Conservation (phyloP, 2,329 filamentous ascomycete species). For the Aspergillaceae sp. region DNA sequence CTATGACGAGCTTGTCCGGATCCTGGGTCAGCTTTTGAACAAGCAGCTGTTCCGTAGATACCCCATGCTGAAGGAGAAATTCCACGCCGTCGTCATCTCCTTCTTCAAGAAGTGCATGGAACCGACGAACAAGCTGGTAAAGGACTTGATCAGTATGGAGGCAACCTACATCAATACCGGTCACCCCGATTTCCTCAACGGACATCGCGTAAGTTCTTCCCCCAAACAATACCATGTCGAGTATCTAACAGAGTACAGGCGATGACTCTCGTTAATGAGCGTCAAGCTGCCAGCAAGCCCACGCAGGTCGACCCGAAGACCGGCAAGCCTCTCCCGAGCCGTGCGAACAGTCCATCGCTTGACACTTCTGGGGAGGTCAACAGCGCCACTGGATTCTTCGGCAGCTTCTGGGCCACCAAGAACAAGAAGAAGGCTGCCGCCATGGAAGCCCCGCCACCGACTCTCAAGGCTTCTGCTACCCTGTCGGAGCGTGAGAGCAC, state of each 20-base stretch:
- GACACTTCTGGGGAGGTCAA: slow-evolving; percentile 46
- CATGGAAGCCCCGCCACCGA: slow-evolving; percentile 91
- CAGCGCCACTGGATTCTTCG: slow-evolving; percentile 79
- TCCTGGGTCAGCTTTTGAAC: slow-evolving; percentile 77
- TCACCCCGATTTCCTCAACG: slow-evolving; percentile 95
- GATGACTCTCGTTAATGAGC: slow-evolving; percentile 96
- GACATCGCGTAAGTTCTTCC: slow-evolving; percentile 60
- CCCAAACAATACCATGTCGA: neutral
- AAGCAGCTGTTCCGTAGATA: slow-evolving; percentile 91
- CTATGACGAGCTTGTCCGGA: slow-evolving; percentile 94
- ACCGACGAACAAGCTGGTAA: slow-evolving; percentile 93
- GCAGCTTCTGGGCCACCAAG: slow-evolving; percentile 96
- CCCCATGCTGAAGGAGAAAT: slow-evolving; percentile 91
- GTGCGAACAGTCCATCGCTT: slow-evolving; percentile 67
- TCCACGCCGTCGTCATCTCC: slow-evolving; percentile 79
- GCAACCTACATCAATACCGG: slow-evolving; percentile 97
- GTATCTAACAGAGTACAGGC: slow-evolving; percentile 44
- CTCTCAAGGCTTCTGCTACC: slow-evolving; percentile 86
- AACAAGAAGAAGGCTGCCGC: slow-evolving; percentile 99
- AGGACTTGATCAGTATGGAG: slow-evolving; percentile 90
- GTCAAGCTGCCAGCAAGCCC: slow-evolving; percentile 70
- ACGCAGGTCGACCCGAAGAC: slow-evolving; percentile 98
- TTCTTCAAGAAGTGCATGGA: slow-evolving; percentile 99
- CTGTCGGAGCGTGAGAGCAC: slow-evolving; percentile 89
- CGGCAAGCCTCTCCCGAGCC: slow-evolving; percentile 80